Conservation (phyloP, 805 yeast genomes). For the Saccharomycopsis sp. region DNA sequence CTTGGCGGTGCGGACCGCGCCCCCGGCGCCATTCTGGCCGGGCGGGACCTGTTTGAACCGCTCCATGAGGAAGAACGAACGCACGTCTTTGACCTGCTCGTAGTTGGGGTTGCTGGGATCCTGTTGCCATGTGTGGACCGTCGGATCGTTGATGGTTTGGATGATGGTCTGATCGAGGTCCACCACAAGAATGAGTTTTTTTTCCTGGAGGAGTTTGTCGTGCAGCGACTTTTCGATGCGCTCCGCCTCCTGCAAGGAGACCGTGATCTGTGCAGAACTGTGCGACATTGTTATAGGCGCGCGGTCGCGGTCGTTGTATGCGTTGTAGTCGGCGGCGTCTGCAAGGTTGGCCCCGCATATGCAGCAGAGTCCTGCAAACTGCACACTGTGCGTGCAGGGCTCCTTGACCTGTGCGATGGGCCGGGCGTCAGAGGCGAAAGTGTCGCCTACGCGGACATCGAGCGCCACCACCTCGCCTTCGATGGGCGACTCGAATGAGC, state of each 20-base stretch:
- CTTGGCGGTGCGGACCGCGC: conserved; percentile 36
- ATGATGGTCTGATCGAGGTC: conserved; percentile 97
- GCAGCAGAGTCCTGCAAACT: conserved; percentile 93
- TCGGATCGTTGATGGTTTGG: conserved; percentile 96
- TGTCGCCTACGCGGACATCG: conserved; percentile 50
- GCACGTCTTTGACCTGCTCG: conserved; percentile 76
- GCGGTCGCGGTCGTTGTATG: conserved; percentile 43
- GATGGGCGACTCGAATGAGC: conserved; percentile 76
- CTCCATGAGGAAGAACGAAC: conserved; percentile 71
- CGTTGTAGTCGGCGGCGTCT: conserved; percentile 59
- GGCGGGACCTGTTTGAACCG: conserved; percentile 30
- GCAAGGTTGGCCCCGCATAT: conserved; percentile 78
- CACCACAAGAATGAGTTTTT: conserved; percentile 81
- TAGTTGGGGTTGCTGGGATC: conserved; percentile 83
- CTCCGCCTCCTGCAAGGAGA: conserved; percentile 80
- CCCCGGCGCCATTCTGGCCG: conserved; percentile 1
- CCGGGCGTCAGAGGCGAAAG: conserved; percentile 40
- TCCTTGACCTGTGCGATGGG: conserved; percentile 57
- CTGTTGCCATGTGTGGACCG: conserved; percentile 92
- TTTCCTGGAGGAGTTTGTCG: conserved; percentile 48
- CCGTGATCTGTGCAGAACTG: conserved; percentile 75
- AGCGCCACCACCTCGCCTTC: conserved; percentile 59
- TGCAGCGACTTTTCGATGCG: conserved; percentile 68
- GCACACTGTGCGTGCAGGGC: conserved; percentile 88
- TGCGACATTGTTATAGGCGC: conserved; percentile 89